Percentiles rank a stretch among this genome's conserved stretches.
phyloP scores from a whole-genome alignment of 2,329 filamentous ascomycete species.

The Penicillium expansum region DNA sequence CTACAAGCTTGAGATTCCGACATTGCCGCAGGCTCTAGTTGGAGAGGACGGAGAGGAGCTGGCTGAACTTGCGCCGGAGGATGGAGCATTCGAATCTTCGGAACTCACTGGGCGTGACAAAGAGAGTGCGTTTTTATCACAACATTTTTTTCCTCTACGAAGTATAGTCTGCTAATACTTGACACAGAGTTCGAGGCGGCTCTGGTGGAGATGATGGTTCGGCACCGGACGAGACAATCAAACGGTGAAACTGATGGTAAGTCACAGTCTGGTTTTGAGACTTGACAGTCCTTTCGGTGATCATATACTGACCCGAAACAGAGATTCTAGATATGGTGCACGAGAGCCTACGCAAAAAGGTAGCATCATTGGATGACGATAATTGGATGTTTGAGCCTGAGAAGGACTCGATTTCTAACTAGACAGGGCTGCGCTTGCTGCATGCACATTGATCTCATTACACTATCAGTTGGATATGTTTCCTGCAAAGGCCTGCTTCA shows the following conservation, averaged over 20 bases:
- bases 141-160: not conserved
- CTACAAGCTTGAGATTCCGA: conserved; percentile 48
- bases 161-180: conserved; percentile 3
- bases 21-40: conserved; percentile 37
- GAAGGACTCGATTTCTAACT: conserved; percentile 42
- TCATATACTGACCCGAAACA: conserved; percentile 28
- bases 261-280: conserved; percentile 18
- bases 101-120: conserved; percentile 36
- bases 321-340: conserved; percentile 69
- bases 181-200: conserved; percentile 46
- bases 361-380: conserved; percentile 72
- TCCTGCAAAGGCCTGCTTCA: not conserved
- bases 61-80: conserved; percentile 50
- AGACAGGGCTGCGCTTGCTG: not conserved
- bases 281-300: not conserved
- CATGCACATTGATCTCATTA: conserved; percentile 20
- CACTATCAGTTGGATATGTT: conserved; percentile 16
- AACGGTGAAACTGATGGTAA: conserved; percentile 64
- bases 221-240: conserved; percentile 49
- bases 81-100: conserved; percentile 54
- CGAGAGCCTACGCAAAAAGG: conserved; percentile 68
- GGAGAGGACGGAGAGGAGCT: conserved; percentile 42
- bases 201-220: conserved; percentile 45
- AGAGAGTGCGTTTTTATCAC: conserved; percentile 36
- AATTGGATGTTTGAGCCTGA: conserved; percentile 88